A percentile compares a stretch with the other conserved stretches of the same genome.
Evolutionary conservation across 768 basidiomycete species (phyloP).

Genomic region (Hericium erinaceus): DNA sequence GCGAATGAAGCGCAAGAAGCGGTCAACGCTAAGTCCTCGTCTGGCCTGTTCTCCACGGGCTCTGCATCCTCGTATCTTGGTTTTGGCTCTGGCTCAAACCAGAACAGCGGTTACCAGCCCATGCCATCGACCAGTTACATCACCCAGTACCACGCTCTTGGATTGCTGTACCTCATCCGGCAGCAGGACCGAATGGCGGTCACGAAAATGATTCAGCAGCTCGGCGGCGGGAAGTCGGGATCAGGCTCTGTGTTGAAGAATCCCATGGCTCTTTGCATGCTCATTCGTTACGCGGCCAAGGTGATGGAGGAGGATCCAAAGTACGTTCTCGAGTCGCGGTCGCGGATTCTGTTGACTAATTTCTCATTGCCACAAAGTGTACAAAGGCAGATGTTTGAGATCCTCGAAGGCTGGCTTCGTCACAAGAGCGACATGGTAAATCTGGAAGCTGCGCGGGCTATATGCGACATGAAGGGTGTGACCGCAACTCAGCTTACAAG

Average conservation of each 20-base stretch:
- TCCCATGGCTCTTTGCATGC: constrained; percentile 96
- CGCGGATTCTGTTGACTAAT: too few species aligned
- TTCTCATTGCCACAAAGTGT: constrained; percentile 38
- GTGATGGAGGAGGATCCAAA: constrained; percentile 98
- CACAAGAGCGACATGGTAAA: constrained; percentile 99
- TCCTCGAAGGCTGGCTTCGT: constrained; percentile 88
- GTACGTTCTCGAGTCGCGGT: constrained; percentile 40
- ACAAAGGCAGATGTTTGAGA: constrained; percentile 86
- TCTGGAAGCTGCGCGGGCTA: constrained; percentile 93
- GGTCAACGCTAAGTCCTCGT: constrained; percentile 76
- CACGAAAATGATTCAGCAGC: constrained; percentile 98
- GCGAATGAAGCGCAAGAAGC: constrained; percentile 99
- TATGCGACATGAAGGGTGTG: constrained; percentile 92
- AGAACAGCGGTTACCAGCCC: constrained; percentile 57
- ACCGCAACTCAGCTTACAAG: constrained; percentile 69
- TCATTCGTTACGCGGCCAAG: constrained; percentile 97
- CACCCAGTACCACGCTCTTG: constrained; percentile 94
- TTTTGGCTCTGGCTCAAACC: constrained; percentile 44
- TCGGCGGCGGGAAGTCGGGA: constrained; percentile 82
- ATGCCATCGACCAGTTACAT: constrained; percentile 86
- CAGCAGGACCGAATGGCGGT: constrained; percentile 99
- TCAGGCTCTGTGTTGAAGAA: constrained; percentile 83
- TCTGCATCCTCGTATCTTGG: constrained; percentile 58
- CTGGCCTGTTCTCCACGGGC: constrained; percentile 48
- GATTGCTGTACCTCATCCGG: constrained; percentile 86